Percentiles rank a stretch among this genome's conserved stretches.
Conservation (phyloP, 148 eudicot genomes). For the Rhododendron ferrugineum region DNA sequence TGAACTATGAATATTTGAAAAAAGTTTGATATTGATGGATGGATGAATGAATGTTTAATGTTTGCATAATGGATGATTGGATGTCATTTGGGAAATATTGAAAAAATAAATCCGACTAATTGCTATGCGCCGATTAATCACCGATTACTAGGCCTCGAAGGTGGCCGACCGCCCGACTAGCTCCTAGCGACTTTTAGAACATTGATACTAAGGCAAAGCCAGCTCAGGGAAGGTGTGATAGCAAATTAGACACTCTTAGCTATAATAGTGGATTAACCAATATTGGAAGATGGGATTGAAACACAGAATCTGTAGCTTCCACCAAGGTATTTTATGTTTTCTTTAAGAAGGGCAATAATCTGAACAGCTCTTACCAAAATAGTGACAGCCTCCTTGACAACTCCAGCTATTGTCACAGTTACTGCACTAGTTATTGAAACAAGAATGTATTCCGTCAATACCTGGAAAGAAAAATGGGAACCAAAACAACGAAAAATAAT, state of each 20-base stretch:
- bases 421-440: conserved; percentile 96
- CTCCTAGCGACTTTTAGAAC: too few relatives aligned
- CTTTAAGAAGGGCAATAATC: background rate
- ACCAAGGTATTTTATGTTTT: background rate
- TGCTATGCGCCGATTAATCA: too few relatives aligned
- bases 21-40: too few relatives aligned
- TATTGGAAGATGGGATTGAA: background rate
- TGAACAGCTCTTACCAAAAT: conserved; percentile 53
- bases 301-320: background rate
- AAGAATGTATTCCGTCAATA: conserved; percentile 81
- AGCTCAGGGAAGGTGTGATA: background rate
- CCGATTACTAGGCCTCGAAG: too few relatives aligned
- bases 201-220: background rate
- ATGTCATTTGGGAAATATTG: too few relatives aligned
- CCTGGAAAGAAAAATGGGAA: conserved; percentile 41
- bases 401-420: conserved; percentile 93
- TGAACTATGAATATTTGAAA: too few relatives aligned
- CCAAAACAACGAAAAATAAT: background rate
- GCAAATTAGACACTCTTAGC: background rate
- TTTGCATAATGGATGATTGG: too few relatives aligned
- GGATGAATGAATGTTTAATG: too few relatives aligned
- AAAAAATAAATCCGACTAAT: too few relatives aligned
- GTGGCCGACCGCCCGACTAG: too few relatives aligned
- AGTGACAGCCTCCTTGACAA: conserved; percentile 97
- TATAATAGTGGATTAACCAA: background rate